Evolutionary conservation across 805 yeast species (phyloP), one percentile per base, ranked within the genome.

Genomic region (Spathaspora hagerdaliae): DNA sequence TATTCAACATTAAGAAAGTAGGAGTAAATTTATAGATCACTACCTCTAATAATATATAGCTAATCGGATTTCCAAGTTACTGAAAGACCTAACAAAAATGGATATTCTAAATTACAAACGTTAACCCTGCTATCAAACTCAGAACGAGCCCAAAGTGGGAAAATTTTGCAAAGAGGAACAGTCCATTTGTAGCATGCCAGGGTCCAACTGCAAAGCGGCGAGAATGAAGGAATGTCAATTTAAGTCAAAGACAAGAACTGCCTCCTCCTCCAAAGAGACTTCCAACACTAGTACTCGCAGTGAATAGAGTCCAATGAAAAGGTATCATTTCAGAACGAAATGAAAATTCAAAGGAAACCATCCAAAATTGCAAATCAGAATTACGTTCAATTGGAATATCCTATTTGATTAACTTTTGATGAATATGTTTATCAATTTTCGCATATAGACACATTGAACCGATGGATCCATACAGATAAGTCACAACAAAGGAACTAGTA

Each of bases 361-460:
- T 11, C 32, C 32, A 29, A 29, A 29, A 29, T 9, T 9, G 12
- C 9, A 11, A 29, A 29, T 29, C 12, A 29, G 9, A 29, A 9
- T 29, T 6, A 9, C 12, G 3, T 29, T 29, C 12, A 11, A 9
- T 29, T 29, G 32, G 5, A 29, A 29, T 11, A 29, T 29, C 32
- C 32, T 29, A 29, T 29, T 29, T 9, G 9, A 11, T 9, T 29
- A 9, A 29, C 9, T 11, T 29, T 29, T 29, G 12, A 29, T 29
- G 32, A 29, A 29, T 29, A 29, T 29, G 32, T 29, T 29, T 29
- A 29, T 29, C 12, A 29, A 29, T 29, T 29, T 35, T 54, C 72
- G 76, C 76, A 71, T 63, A 70, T 62, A 60, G 76, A 71, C 76
- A 71, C 76, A 71, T 71, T 65, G 74, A 56, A 54, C 69, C 74